Base-by-base conservation (phyloP, 225 moss, liverwort and hornwort species). In the Anthoceros angustus region DNA sequence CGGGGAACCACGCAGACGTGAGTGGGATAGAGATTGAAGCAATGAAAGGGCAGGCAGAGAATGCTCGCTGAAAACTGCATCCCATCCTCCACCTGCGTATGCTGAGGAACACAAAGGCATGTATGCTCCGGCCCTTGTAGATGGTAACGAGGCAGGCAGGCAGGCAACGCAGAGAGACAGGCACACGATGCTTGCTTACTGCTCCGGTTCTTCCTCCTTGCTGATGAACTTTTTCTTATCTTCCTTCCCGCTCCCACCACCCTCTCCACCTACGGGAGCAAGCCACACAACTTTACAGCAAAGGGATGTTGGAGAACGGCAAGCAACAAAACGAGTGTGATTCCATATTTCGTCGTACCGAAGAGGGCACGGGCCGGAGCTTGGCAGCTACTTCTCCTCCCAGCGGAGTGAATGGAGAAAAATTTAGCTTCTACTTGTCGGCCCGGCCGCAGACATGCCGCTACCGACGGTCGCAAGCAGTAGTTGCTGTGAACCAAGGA, bases 221-320 rank as follows among this genome's bases (percentile, higher is more conserved):
- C 77, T 80, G 48, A 94, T 90, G 73, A 94, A 94, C 69, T 93
- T 90, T 79, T 80, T 93, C 70, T 94, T 86, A 6, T 82, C 76
- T 70, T 86, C 78, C 70, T 84, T 88, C 70, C 79, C 78, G 25
- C 70, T 73, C 2, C 79, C 75, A 67, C 70, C 70, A 8, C 67
- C 69, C 64, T 67, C 85, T 80, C 65, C 79, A 77, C 55, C 55
- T 55, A 15, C 7, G 23, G n/a, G 6, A 18, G 55, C 23, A 18
- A 55, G n/a, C 55, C 55, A 55, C 55, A 55, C 55, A 55, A 7
- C 55, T 55, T 55, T 23, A 55, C 1, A 55, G 12, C 16, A 46
- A 16, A 46, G 45, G 11, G 45, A 46, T 46, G 55, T 55, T 15
- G 18, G 55, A 7, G 23, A 55, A 55, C n/a, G 18, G 46, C 5